Base-by-base conservation (phyloP, 1,139 yeast genomes). In the Debaryomycetaceae sp. region DNA sequence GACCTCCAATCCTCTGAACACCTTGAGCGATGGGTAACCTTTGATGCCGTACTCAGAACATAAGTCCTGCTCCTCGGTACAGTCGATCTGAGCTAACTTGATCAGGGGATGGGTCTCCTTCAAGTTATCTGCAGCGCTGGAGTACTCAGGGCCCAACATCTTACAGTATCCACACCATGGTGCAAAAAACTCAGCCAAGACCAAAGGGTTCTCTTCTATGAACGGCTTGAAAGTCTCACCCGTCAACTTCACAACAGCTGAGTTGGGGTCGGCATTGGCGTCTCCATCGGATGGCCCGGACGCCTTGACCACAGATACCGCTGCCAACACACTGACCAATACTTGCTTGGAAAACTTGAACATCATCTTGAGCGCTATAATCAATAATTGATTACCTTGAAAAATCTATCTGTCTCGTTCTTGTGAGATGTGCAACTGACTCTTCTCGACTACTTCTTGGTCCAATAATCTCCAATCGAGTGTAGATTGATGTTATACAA, bases 121-220 rank as follows among this genome's bases (percentile, higher is more conserved):
- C 62, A 93, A 76, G 24, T 64, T 57, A 52, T 87, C 85, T 44
- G 99, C 97, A 43, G 98, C 99, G 58, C 78, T 68, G 54, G 86
- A 80, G 63, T 80, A 91, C 68, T 93, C 93, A 43, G 99, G 99
- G 22, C 93, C 98, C 55, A 93, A 77, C 49, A 81, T 81, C 77
- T 93, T 90, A 78, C 99, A 93, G 73, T 93, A 97, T 22, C 99
- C 99, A 77, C 99, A 93, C 99, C 99, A 93, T 62, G 99, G 98
- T 30, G 99, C 99, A 66, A 83, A 93, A 74, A 93, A 93, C 74
- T 93, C 98, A 36, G 96, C 93, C 56, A 93, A 76, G 24, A 90
- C 95, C 56, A 91, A 75, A 31, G 91, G 86, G 68, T 90, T 85
- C 45, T 78, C 81, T 40, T 71, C 70, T 50, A 93, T 68, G 65